phyloP scores from a whole-genome alignment of 768 basidiomycete genomes.

The Phaeotremella fagi region DNA sequence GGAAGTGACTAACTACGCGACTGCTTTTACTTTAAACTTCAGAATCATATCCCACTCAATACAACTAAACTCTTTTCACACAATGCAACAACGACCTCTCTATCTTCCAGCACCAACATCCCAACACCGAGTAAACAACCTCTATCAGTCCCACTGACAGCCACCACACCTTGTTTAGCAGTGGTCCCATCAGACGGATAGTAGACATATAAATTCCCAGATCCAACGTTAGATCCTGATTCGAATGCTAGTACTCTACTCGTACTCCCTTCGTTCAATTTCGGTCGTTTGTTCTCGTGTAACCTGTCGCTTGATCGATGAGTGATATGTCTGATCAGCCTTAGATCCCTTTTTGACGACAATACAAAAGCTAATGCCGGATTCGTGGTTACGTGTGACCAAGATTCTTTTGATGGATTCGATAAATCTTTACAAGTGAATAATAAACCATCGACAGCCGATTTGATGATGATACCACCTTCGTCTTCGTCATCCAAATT shows the following conservation, averaged over 20 bases:
- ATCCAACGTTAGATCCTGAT: slow-evolving; percentile 53
- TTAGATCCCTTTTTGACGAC: slow-evolving; percentile 82
- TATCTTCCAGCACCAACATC: slow-evolving; percentile 49
- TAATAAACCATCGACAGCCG: slow-evolving; percentile 46
- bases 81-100: slow-evolving; percentile 56
- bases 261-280: not conserved
- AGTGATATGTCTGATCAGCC: slow-evolving; percentile 73
- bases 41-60: slow-evolving; percentile 10
- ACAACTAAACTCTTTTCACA: slow-evolving; percentile 72
- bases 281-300: not conserved
- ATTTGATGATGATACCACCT: slow-evolving; percentile 19
- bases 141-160: slow-evolving; percentile 62
- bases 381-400: slow-evolving; percentile 69
- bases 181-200: slow-evolving; percentile 53
- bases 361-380: slow-evolving; percentile 89
- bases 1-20: too few relatives aligned
- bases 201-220: slow-evolving; percentile 84
- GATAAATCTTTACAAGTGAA: slow-evolving; percentile 17
- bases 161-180: slow-evolving; percentile 77
- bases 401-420: slow-evolving; percentile 17
- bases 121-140: slow-evolving; percentile 78
- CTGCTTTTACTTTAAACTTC: not conserved
- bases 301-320: slow-evolving; percentile 25
- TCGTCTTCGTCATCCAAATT: too few relatives aligned
- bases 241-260: slow-evolving; percentile 72